phyloP scores from a whole-genome alignment of 2,329 filamentous ascomycete species.

The Elsinoe fawcettii region DNA sequence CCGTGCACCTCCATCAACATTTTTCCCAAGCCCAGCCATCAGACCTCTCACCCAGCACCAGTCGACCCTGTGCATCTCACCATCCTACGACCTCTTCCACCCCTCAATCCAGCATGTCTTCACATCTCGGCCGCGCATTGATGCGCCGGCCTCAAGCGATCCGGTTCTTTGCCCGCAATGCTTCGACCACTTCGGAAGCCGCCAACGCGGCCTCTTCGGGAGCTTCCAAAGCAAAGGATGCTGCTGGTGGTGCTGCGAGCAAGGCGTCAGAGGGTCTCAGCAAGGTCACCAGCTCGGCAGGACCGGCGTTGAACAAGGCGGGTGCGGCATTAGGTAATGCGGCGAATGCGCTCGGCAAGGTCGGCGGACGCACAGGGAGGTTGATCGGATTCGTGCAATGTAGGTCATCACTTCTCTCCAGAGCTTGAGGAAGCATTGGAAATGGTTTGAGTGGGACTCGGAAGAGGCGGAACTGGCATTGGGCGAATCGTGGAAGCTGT shows the following conservation, averaged over 20 bases:
- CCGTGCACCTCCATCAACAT: constrained; percentile 14
- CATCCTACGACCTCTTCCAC: constrained; percentile 9
- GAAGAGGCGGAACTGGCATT: neutral
- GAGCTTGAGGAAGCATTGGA: neutral
- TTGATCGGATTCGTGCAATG: constrained; percentile 76
- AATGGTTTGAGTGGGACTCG: neutral
- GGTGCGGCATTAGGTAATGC: constrained; percentile 59
- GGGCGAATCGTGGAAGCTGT: neutral
- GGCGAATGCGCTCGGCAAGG: constrained; percentile 62
- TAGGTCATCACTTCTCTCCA: constrained; percentile 46
- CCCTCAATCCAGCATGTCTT: constrained; percentile 36
- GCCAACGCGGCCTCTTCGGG: constrained; percentile 34
- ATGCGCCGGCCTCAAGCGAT: constrained; percentile 38
- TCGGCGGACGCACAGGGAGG: constrained; percentile 76
- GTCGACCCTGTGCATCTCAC: constrained; percentile 7
- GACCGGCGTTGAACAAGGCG: constrained; percentile 65
- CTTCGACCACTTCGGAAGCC: constrained; percentile 42
- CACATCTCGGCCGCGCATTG: constrained; percentile 39
- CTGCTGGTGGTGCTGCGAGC: constrained; percentile 33
- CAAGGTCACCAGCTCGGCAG: constrained; percentile 70
- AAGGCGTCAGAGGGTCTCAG: constrained; percentile 79
- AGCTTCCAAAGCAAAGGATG: constrained; percentile 38
- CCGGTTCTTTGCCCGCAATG: constrained; percentile 39
- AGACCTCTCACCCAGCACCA: constrained; percentile 12
- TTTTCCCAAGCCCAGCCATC: constrained; percentile 14